Percentiles rank a stretch among this genome's conserved stretches.
Evolutionary conservation across 148 eudicot species (phyloP).

Genomic region (Cornus kousa): DNA sequence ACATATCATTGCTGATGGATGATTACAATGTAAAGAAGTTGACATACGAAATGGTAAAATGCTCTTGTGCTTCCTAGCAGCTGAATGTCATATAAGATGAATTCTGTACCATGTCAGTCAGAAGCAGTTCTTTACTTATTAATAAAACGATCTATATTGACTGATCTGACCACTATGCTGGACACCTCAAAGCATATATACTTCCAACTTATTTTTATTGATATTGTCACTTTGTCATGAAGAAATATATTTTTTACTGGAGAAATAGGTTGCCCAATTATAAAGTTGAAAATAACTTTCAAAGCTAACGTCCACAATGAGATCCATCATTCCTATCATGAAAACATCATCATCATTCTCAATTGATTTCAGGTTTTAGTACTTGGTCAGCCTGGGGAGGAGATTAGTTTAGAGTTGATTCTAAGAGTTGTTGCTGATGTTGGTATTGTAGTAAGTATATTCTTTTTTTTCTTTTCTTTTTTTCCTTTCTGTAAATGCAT

Average conservation of each 20-base stretch:
- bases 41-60: too few species aligned
- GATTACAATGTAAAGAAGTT: too few species aligned
- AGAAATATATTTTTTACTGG: neutral
- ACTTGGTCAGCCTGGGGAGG: conserved; percentile 92
- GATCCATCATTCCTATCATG: neutral
- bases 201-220: too few species aligned
- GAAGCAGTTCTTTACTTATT: neutral
- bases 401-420: conserved; percentile 87
- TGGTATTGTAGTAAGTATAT: conserved; percentile 82
- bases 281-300: neutral
- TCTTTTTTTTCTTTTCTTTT: neutral
- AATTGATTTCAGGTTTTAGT: conserved; percentile 59
- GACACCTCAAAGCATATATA: neutral
- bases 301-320: too few species aligned
- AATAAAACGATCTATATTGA: neutral
- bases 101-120: neutral
- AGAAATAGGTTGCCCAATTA: too few species aligned
- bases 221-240: neutral
- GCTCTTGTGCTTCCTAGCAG: neutral
- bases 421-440: conserved; percentile 97
- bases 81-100: conserved; percentile 1
- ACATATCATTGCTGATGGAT: too few species aligned
- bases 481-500: neutral
- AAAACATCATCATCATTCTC: neutral
- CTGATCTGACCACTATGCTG: neutral